Percentiles rank a stretch among this genome's conserved stretches.
These are phyloP conservation scores for Trypanosoma melophagium DNA, from an alignment of 208 protist genomes.

Conservation along the genomic window DNA sequence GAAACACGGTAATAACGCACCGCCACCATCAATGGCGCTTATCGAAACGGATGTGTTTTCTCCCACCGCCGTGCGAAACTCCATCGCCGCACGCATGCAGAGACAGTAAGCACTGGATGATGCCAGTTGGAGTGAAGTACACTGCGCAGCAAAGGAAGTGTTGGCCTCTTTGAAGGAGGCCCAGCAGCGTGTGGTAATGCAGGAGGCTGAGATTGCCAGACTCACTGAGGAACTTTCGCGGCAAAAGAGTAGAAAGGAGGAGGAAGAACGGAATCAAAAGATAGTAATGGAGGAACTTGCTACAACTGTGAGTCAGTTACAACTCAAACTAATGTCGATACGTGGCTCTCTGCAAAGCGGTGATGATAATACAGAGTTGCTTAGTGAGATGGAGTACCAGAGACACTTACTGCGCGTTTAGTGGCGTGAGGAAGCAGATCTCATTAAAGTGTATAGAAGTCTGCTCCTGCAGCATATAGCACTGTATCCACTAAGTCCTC, in stretches of 20 bases:
- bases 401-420: conserved; percentile 1
- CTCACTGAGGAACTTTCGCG: not conserved
- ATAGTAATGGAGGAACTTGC: not conserved
- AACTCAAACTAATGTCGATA: conserved; percentile 5
- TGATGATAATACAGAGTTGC: not conserved
- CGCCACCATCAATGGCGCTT: not conserved
- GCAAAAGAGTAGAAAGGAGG: not conserved
- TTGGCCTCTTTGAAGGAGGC: not conserved
- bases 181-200: not conserved
- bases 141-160: not conserved
- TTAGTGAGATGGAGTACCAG: conserved; percentile 16
- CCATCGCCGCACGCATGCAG: conserved; percentile 15
- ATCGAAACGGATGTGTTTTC: not conserved
- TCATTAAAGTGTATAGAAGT: conserved; percentile 11
- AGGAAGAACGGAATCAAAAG: not conserved
- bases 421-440: conserved; percentile 8
- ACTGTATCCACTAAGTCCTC: conserved; percentile 8
- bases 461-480: conserved; percentile 5
- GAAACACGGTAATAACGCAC: not conserved
- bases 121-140: conserved; percentile 7
- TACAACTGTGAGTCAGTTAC: conserved; percentile 1
- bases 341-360: not conserved
- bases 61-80: not conserved
- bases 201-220: conserved; percentile 18
- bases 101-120: conserved; percentile 8